A percentile compares a stretch with the other conserved stretches of the same genome.
These are phyloP conservation scores for Rhododendron henanense DNA, from an alignment of 148 eudicot species.

Conservation along the genomic window DNA sequence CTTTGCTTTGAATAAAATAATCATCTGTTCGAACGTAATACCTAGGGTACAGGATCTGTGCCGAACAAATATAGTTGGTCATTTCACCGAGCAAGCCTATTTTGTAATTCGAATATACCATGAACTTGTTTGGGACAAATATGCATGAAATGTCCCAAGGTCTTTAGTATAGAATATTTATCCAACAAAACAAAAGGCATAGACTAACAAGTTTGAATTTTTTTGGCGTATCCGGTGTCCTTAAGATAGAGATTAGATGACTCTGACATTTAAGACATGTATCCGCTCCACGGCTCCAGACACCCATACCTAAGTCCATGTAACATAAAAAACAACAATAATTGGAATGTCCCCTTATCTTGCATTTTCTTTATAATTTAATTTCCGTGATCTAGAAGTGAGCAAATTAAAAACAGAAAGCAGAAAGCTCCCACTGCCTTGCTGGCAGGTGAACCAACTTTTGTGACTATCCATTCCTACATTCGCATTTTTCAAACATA, in stretches of 20 bases:
- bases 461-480: neutral
- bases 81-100: neutral
- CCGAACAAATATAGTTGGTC: neutral
- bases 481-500: neutral
- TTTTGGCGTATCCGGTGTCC: too few species aligned
- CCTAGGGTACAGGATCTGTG: neutral
- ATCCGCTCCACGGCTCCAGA: neutral
- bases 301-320: neutral
- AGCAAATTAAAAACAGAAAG: neutral
- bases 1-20: too few species aligned
- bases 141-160: neutral
- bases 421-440: neutral
- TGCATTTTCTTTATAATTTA: neutral
- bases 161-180: too few species aligned
- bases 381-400: neutral
- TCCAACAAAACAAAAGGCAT: too few species aligned
- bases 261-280: neutral
- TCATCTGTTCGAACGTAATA: too few species aligned
- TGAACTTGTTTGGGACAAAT: neutral
- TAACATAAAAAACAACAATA: neutral
- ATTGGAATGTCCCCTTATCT: neutral
- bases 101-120: neutral
- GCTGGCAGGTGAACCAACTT: neutral
- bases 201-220: too few species aligned
- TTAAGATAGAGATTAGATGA: neutral